A percentile compares a stretch with the other conserved stretches of the same genome.
These are phyloP conservation scores for Picochlorum sp. DNA, from an alignment of 139 green algal species.

Conservation along the genomic window DNA sequence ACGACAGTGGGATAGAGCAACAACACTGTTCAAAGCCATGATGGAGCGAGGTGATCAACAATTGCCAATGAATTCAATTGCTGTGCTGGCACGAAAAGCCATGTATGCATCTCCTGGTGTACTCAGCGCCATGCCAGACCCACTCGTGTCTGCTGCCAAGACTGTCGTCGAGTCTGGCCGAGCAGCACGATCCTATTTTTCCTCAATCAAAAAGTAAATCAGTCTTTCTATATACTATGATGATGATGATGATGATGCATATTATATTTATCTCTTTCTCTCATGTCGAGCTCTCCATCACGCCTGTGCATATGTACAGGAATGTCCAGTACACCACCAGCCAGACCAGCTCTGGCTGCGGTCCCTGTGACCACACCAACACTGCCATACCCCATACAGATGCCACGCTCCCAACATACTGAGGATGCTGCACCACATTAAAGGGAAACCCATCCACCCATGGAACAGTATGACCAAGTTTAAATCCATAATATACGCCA, in stretches of 20 bases:
- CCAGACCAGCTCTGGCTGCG: conserved; percentile 10
- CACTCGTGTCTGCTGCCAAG: conserved; percentile 27
- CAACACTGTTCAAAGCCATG: conserved; percentile 38
- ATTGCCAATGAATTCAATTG: conserved; percentile 16
- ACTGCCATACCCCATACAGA: conserved; percentile 40
- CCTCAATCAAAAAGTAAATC: not conserved
- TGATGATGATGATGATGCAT: not conserved
- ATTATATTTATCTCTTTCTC: too few relatives aligned
- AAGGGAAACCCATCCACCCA: conserved; percentile 78
- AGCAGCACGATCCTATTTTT: conserved; percentile 17
- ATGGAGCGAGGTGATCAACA: conserved; percentile 13
- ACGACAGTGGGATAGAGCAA: conserved; percentile 32
- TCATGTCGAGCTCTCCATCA: conserved; percentile 34
- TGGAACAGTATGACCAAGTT: conserved; percentile 55
- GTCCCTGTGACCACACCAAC: conserved; percentile 30
- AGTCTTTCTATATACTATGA: not conserved
- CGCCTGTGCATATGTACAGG: conserved; percentile 49
- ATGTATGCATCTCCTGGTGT: conserved; percentile 38
- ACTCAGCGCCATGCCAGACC: conserved; percentile 19
- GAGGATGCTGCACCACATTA: conserved; percentile 59
- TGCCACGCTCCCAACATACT: conserved; percentile 67
- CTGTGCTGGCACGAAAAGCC: conserved; percentile 26
- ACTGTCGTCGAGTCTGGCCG: conserved; percentile 29
- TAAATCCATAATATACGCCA: conserved; percentile 81
- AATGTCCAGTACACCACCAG: conserved; percentile 47